Percentiles rank a stretch among this genome's conserved stretches.
Evolutionary conservation across 2,329 filamentous ascomycete genomes (phyloP).

Genomic region (Exophiala sp.): DNA sequence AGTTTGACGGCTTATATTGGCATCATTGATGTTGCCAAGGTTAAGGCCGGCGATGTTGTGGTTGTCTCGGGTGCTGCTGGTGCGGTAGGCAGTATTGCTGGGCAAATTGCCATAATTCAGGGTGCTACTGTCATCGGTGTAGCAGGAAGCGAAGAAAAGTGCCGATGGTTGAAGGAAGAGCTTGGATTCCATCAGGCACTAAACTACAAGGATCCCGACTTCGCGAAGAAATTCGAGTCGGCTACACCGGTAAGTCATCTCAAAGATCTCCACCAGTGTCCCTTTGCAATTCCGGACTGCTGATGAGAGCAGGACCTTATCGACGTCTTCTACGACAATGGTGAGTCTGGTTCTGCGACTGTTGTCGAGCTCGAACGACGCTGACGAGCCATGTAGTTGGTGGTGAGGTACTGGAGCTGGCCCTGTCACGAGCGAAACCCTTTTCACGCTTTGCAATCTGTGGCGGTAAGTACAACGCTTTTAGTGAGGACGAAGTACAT

Average conservation of each 20-base stretch:
- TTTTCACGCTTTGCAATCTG: slow-evolving; percentile 67
- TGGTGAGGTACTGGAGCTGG: slow-evolving; percentile 66
- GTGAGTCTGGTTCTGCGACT: slow-evolving; percentile 4
- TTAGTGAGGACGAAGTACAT: background rate
- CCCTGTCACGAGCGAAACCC: slow-evolving; percentile 60
- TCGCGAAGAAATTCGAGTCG: slow-evolving; percentile 57
- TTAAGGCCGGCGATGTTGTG: slow-evolving; percentile 68
- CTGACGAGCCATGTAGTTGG: slow-evolving; percentile 51
- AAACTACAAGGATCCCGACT: slow-evolving; percentile 66
- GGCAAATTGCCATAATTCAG: slow-evolving; percentile 73
- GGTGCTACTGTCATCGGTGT: slow-evolving; percentile 64
- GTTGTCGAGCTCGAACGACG: background rate
- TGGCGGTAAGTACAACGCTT: slow-evolving; percentile 61
- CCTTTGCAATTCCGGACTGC: too few species aligned
- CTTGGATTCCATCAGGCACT: slow-evolving; percentile 65
- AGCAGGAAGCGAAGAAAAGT: slow-evolving; percentile 66
- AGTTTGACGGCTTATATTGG: slow-evolving; percentile 75
- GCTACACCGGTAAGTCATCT: slow-evolving; percentile 49
- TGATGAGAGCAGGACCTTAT: slow-evolving; percentile 43
- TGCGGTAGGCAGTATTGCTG: slow-evolving; percentile 71
- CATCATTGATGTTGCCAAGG: slow-evolving; percentile 64
- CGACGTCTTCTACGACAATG: slow-evolving; percentile 70
- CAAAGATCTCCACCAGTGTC: too few species aligned
- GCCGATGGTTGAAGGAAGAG: slow-evolving; percentile 60
- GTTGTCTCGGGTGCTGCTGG: slow-evolving; percentile 76